These are phyloP conservation scores for Calonectria hongkongensis DNA, from an alignment of 2,329 filamentous ascomycete species.

Conservation along the genomic window DNA sequence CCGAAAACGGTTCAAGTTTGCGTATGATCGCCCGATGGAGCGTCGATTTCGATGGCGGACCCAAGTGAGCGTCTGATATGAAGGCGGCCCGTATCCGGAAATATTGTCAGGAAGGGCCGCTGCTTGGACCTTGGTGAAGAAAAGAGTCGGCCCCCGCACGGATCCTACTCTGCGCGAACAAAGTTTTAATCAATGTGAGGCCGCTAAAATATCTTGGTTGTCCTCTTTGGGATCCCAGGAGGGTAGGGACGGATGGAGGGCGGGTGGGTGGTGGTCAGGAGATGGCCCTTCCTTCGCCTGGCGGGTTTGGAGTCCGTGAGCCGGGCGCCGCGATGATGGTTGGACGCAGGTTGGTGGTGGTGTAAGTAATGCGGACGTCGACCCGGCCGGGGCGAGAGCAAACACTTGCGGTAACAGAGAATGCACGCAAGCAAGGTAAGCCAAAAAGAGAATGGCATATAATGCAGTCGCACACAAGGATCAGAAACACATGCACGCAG, in stretches of 20 bases:
- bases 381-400: slow-evolving; percentile 2
- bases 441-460: not conserved
- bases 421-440: not conserved
- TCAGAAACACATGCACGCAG: not conserved
- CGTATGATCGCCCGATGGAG: slow-evolving; percentile 40
- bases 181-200: slow-evolving; percentile 26
- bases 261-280: not conserved
- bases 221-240: not conserved
- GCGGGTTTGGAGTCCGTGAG: slow-evolving; percentile 1
- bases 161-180: not conserved
- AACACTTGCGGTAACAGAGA: slow-evolving; percentile 9
- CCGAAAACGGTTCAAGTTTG: slow-evolving; percentile 53
- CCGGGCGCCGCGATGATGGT: slow-evolving; percentile 4
- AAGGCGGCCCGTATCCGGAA: slow-evolving; percentile 18
- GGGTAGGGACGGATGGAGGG: not conserved
- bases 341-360: slow-evolving; percentile 9
- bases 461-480: not conserved
- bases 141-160: not conserved
- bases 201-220: slow-evolving; percentile 8
- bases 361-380: slow-evolving; percentile 14
- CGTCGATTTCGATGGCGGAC: slow-evolving; percentile 15
- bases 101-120: slow-evolving; percentile 22
- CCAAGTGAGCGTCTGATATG: slow-evolving; percentile 6
- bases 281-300: slow-evolving; percentile 8
- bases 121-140: not conserved